These are phyloP conservation scores for Edaphochlamys debaryana DNA, from an alignment of 139 green algal genomes.

Conservation along the genomic window DNA sequence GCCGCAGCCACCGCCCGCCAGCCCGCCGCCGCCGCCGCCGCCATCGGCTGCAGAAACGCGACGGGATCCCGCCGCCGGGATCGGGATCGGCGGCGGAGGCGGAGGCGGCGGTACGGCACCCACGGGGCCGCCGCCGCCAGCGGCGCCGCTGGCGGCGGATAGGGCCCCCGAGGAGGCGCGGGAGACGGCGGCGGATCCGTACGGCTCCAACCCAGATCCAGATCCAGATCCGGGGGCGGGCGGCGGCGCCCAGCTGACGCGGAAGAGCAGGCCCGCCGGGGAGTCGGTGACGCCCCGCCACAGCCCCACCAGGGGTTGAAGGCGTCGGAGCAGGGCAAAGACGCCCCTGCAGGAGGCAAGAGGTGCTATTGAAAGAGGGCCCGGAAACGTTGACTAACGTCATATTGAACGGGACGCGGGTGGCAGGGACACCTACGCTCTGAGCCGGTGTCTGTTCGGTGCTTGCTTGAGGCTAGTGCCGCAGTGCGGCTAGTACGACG, in stretches of 20 bases:
- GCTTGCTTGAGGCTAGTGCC: background rate
- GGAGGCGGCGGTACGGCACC: no score
- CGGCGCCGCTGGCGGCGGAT: no score
- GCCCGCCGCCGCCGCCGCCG: background rate
- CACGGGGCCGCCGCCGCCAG: no score
- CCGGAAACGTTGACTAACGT: no score
- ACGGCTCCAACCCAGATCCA: no score
- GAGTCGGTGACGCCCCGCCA: slow-evolving; percentile 18
- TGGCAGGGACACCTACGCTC: background rate
- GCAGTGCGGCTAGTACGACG: background rate
- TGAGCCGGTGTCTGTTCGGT: background rate
- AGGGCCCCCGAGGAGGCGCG: no score
- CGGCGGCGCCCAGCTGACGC: slow-evolving; percentile 2
- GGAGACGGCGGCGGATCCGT: no score
- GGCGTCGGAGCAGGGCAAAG: slow-evolving; percentile 5
- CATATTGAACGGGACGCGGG: background rate
- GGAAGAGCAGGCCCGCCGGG: slow-evolving; percentile 25
- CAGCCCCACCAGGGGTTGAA: slow-evolving; percentile 19
- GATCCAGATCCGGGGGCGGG: no score
- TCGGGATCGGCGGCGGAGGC: no score
- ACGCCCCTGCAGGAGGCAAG: background rate
- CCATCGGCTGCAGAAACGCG: background rate
- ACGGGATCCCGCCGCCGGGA: no score
- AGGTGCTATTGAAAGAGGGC: background rate
- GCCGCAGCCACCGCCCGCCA: background rate